These are phyloP conservation scores for Fagus crenata DNA, from an alignment of 306 rosid genomes.

Conservation along the genomic window DNA sequence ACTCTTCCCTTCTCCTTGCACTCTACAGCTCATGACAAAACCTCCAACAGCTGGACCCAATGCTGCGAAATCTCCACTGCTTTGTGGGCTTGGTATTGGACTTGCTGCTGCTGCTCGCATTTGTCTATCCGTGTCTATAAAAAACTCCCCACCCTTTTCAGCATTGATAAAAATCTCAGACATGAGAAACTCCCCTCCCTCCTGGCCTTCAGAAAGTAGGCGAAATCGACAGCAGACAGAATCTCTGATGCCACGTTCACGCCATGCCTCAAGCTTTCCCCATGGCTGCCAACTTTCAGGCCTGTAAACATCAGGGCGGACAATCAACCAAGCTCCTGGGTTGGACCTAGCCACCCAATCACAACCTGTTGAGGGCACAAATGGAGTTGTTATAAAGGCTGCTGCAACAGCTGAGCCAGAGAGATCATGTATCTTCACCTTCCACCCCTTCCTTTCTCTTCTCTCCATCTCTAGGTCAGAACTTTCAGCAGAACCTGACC, in stretches of 20 bases:
- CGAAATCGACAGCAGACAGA: constrained; percentile 72
- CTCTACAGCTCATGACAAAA: constrained; percentile 86
- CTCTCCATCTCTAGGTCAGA: constrained; percentile 59
- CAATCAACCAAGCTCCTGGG: constrained; percentile 96
- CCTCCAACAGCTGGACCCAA: constrained; percentile 68
- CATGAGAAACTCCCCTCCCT: constrained; percentile 70
- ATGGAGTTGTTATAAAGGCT: constrained; percentile 97
- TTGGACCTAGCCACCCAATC: constrained; percentile 94
- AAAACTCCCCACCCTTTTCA: constrained; percentile 90
- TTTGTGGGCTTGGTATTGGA: constrained; percentile 86
- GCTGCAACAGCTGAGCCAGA: constrained; percentile 99
- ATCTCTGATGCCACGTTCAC: constrained; percentile 82
- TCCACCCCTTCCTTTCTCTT: constrained; percentile 94
- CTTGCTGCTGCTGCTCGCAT: constrained; percentile 49
- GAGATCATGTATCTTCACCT: constrained; percentile 97
- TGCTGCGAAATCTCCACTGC: constrained; percentile 87
- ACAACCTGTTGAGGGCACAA: constrained; percentile 94
- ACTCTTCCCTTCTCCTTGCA: constrained; percentile 88
- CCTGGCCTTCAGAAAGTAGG: constrained; percentile 74
- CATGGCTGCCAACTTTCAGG: constrained; percentile 96
- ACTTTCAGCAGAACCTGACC: constrained; percentile 59
- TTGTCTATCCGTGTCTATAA: constrained; percentile 77
- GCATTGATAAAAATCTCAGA: constrained; percentile 74
- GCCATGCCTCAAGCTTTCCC: constrained; percentile 99
- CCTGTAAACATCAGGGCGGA: constrained; percentile 66